These are phyloP conservation scores for Coemansia interrupta DNA, from an alignment of 192 early-diverging fungal genomes.

Conservation along the genomic window DNA sequence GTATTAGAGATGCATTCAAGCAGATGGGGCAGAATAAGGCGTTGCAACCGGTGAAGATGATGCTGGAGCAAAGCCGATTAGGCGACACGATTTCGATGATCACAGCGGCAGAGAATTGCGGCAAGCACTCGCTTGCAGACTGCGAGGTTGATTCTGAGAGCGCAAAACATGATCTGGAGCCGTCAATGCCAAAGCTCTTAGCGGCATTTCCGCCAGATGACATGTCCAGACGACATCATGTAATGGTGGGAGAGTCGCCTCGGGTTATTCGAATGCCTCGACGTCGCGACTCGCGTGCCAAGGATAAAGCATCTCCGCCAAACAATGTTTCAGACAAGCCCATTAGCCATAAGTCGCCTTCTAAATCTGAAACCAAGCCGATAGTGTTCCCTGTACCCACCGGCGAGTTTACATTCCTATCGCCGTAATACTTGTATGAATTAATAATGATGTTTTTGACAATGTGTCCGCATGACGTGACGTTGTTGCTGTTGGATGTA, in stretches of 20 bases:
- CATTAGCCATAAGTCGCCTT: no score
- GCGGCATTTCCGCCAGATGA: neutral
- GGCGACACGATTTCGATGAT: no score
- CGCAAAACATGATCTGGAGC: neutral
- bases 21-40: no score
- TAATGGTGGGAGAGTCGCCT: constrained; percentile 9
- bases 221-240: neutral
- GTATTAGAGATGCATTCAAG: neutral
- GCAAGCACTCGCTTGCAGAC: no score
- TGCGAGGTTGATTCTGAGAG: neutral
- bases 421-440: neutral
- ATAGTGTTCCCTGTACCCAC: neutral
- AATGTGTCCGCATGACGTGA: neutral
- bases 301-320: neutral
- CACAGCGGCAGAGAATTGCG: no score
- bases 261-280: constrained; percentile 8
- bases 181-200: constrained; percentile 3
- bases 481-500: neutral
- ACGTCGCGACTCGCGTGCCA: constrained; percentile 1
- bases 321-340: no score
- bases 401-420: constrained; percentile 5
- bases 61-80: no score
- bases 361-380: neutral
- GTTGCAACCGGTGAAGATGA: no score
- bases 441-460: neutral